phyloP scores from a whole-genome alignment of 2,329 filamentous ascomycete genomes.

The Phaeosphaeriaceae sp. region DNA sequence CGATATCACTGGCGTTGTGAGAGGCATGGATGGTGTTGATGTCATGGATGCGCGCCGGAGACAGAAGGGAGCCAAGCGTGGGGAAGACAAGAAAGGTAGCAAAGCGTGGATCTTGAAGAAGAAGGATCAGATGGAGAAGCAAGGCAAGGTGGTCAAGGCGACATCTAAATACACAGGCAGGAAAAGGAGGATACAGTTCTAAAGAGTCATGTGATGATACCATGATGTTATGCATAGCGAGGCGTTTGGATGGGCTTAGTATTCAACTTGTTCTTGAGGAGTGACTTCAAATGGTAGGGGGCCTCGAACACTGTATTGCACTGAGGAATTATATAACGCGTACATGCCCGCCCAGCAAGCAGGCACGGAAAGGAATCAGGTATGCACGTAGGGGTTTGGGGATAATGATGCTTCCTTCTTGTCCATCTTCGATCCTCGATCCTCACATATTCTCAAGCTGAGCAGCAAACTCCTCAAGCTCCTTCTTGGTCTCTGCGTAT shows the following conservation, averaged over 20 bases:
- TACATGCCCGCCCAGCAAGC: constrained; percentile 35
- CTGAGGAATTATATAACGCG: constrained; percentile 42
- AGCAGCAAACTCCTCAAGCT: constrained; percentile 85
- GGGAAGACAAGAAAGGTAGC: constrained; percentile 76
- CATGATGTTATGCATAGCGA: constrained; percentile 43
- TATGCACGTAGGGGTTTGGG: constrained; percentile 33
- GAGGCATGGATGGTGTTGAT: constrained; percentile 84
- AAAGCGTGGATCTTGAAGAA: constrained; percentile 85
- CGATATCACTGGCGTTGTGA: constrained; percentile 89
- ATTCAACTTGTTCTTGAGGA: neutral
- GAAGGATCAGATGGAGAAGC: constrained; percentile 91
- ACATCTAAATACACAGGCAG: constrained; percentile 93
- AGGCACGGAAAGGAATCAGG: constrained; percentile 32
- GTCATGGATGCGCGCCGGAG: constrained; percentile 66
- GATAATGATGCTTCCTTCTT: constrained; percentile 26
- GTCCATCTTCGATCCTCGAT: constrained; percentile 13
- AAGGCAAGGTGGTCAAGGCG: constrained; percentile 92
- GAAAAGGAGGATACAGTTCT: constrained; percentile 82
- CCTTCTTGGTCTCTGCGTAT: constrained; percentile 81
- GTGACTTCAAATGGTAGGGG: constrained; percentile 9
- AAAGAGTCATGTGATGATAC: constrained; percentile 32
- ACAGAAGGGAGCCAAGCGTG: constrained; percentile 59
- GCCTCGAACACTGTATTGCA: constrained; percentile 38
- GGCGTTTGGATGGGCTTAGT: constrained; percentile 35
- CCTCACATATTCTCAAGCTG: constrained; percentile 92